Evolutionary conservation across 2,329 filamentous ascomycete species (phyloP), one percentile per base, ranked within the genome.

Genomic region (Fusarium setosum): DNA sequence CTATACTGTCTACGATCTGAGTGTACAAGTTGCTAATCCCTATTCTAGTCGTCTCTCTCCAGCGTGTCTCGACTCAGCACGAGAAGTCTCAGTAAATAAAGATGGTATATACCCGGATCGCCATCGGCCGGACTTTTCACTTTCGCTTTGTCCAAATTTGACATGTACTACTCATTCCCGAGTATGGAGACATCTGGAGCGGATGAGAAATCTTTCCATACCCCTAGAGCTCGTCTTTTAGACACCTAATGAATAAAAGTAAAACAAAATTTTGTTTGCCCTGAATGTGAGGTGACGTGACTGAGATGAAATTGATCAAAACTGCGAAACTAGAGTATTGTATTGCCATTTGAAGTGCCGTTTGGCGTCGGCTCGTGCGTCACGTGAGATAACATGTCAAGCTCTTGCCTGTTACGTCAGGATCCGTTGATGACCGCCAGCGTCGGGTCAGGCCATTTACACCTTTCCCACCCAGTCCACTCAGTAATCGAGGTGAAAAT

Each of bases 41-140:
- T 6, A 72, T 76, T 60, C 65, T 73, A 93, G 92, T 96, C 78
- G 92, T 96, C 76, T 94, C 92, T 62, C 86, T 96, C 78, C 92
- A 96, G 84, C 92, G 93, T 81, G 92, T 96, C 70, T 95, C 93
- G 55, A 96, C 92, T 63, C 92, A 96, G 82, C 93, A 97, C 84
- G 93, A 96, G 85, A 95, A 94, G 86, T 92, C 89, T 71, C 84
- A 89, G 80, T 94, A 91, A 79, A 77, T 75, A 72, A 56, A 61
- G 71, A 70, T 73, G 68, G 71, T 75, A 77, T 76, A 79, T 80
- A 79, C 75, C 77, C 76, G 75, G 73, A 72, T 57, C 71, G 69
- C 71, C 65, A 74, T 74, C 69, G 60, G 71, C 74, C 72, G 75
- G 75, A 70, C 73, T 74, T 76, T 78, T 79, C 74, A 70, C 73